phyloP scores from a whole-genome alignment of 345 rosid species.

The Microthlaspi erraticum region DNA sequence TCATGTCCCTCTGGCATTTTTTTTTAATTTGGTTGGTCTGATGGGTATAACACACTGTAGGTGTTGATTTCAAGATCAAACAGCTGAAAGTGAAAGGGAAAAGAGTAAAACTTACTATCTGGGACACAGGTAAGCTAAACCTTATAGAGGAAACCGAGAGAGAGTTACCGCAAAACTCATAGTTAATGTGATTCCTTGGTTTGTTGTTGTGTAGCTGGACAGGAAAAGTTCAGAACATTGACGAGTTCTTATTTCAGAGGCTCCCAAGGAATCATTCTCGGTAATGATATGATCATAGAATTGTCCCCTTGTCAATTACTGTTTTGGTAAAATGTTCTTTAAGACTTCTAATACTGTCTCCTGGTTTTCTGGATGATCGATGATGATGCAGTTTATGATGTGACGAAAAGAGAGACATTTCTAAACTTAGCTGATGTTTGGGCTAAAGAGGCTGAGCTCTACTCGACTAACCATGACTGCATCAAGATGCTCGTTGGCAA shows the following conservation, averaged over 20 bases:
- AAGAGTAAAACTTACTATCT: conserved; percentile 83
- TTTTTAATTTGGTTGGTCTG: background rate
- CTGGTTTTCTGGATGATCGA: conserved; percentile 2
- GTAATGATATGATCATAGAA: conserved; percentile 44
- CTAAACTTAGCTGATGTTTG: conserved; percentile 75
- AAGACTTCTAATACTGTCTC: conserved; percentile 6
- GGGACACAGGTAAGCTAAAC: conserved; percentile 84
- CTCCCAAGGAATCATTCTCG: conserved; percentile 91
- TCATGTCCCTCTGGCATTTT: background rate
- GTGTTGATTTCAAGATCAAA: conserved; percentile 97
- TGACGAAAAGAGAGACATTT: conserved; percentile 82
- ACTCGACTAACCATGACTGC: conserved; percentile 78
- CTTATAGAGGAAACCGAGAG: background rate
- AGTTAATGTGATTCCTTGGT: conserved; percentile 18
- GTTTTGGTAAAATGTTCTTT: background rate
- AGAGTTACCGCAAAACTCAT: conserved; percentile 14
- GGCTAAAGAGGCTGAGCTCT: conserved; percentile 86
- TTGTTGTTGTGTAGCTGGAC: conserved; percentile 74
- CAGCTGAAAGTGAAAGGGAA: conserved; percentile 69
- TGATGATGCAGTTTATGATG: conserved; percentile 72
- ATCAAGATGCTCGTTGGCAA: conserved; percentile 83
- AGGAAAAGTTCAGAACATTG: conserved; percentile 87
- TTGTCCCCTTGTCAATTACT: too few relatives aligned
- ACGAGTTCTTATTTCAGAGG: conserved; percentile 93
- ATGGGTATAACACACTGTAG: conserved; percentile 47